A percentile compares a stretch with the other conserved stretches of the same genome.
Conservation (phyloP, 139 green algal species). For the Coccomyxa sp. region DNA sequence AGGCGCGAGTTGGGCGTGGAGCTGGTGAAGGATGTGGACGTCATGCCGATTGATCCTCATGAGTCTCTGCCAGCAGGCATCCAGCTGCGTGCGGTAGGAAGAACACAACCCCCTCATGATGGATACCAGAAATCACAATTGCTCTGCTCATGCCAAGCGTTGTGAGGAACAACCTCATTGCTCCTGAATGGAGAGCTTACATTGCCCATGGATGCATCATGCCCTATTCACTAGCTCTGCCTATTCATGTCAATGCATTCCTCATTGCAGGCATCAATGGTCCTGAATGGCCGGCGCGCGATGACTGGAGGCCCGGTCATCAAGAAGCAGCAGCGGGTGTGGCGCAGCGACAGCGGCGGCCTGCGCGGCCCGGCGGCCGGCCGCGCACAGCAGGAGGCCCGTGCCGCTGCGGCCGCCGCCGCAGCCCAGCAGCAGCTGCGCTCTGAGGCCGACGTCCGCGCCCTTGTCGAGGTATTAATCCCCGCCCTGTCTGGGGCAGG, state of each 20-base stretch:
- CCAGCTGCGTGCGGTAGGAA: constrained; percentile 9
- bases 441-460: constrained; percentile 2
- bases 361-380: constrained; percentile 19
- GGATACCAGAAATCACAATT: background rate
- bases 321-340: background rate
- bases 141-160: background rate
- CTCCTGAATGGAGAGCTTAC: too few species aligned
- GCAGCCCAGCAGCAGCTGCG: background rate
- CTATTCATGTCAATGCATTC: too few species aligned
- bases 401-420: constrained; percentile 7
- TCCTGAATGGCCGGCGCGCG: constrained; percentile 32
- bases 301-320: constrained; percentile 4
- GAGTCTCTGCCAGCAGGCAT: constrained; percentile 34
- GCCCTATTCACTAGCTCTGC: too few species aligned
- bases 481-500: too few species aligned
- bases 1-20: constrained; percentile 77
- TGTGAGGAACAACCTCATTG: background rate
- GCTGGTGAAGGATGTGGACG: constrained; percentile 66
- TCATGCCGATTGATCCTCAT: constrained; percentile 59
- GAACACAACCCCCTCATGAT: background rate
- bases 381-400: constrained; percentile 18
- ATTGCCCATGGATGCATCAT: too few species aligned
- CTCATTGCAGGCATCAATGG: background rate
- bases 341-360: background rate
- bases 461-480: background rate